These are phyloP conservation scores for Catunica adiposa DNA, from an alignment of 2,329 filamentous ascomycete genomes.

Conservation along the genomic window DNA sequence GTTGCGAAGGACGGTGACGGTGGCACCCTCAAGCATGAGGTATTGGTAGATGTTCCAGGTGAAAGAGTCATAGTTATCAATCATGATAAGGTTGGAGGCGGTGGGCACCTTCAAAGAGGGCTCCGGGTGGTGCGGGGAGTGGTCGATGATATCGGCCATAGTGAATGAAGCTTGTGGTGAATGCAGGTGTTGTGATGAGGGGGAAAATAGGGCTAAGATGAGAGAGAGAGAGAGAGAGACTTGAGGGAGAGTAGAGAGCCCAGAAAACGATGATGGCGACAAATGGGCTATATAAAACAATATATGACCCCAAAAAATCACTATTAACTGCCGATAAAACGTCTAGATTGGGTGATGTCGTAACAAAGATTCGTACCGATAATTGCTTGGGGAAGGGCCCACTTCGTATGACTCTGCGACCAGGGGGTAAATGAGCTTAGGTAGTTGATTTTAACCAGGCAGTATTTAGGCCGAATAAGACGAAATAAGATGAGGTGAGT, in stretches of 20 bases:
- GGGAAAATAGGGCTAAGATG: not conserved
- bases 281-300: not conserved
- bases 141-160: slow-evolving; percentile 48
- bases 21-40: slow-evolving; percentile 85
- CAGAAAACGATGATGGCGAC: not conserved
- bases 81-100: slow-evolving; percentile 81
- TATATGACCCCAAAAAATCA: not conserved
- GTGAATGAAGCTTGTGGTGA: slow-evolving; percentile 16
- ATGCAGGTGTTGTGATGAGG: not conserved
- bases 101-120: slow-evolving; percentile 56
- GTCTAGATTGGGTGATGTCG: not conserved
- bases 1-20: slow-evolving; percentile 77
- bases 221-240: too few relatives aligned
- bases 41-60: slow-evolving; percentile 99
- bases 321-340: not conserved
- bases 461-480: not conserved
- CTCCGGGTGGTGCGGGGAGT: slow-evolving; percentile 73
- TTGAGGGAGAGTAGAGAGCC: too few relatives aligned
- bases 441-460: not conserved
- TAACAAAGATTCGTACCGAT: not conserved
- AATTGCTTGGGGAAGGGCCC: not conserved
- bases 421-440: not conserved
- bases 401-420: slow-evolving; percentile 5
- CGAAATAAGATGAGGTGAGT: not conserved
- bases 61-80: slow-evolving; percentile 99